Percentiles rank a stretch among this genome's conserved stretches.
These are phyloP conservation scores for Erucastrum elatum DNA, from an alignment of 345 rosid genomes.

Conservation along the genomic window DNA sequence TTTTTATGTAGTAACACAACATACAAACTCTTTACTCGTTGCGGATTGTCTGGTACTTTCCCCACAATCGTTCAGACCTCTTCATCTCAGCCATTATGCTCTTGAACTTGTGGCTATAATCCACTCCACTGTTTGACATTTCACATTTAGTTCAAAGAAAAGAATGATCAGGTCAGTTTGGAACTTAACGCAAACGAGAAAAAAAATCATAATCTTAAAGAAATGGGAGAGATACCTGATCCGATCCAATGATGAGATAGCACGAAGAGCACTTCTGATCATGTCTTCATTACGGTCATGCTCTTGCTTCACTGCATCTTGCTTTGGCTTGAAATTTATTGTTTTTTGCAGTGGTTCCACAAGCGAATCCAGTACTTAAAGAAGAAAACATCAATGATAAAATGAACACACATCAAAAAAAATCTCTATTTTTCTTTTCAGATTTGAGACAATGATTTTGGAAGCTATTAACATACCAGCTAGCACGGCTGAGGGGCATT, in stretches of 20 bases:
- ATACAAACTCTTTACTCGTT: conserved; percentile 53
- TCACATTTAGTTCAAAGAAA: neutral
- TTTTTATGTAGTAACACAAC: conserved; percentile 8
- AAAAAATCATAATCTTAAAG: neutral
- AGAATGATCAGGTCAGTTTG: neutral
- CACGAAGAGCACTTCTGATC: conserved; percentile 97
- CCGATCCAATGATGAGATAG: conserved; percentile 82
- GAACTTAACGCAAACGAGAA: neutral
- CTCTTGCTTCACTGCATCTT: conserved; percentile 98
- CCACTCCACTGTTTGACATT: conserved; percentile 67
- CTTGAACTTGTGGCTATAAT: conserved; percentile 87
- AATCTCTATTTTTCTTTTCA: neutral
- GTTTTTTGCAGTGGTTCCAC: conserved; percentile 98
- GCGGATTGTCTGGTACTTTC: conserved; percentile 77
- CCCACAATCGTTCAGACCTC: conserved; percentile 61
- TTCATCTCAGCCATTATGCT: conserved; percentile 78
- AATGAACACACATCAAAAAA: neutral
- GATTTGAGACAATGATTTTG: neutral
- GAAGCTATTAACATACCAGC: conserved; percentile 62
- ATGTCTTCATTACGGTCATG: conserved; percentile 99
- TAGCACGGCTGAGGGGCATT: conserved; percentile 88
- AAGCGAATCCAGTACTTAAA: conserved; percentile 87
- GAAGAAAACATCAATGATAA: conserved; percentile 30
- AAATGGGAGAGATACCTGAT: conserved; percentile 53
- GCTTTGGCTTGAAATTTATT: conserved; percentile 92